A percentile compares a stretch with the other conserved stretches of the same genome.
phyloP scores from a whole-genome alignment of 2,329 filamentous ascomycete genomes.

The Pseudogymnoascus sp. region DNA sequence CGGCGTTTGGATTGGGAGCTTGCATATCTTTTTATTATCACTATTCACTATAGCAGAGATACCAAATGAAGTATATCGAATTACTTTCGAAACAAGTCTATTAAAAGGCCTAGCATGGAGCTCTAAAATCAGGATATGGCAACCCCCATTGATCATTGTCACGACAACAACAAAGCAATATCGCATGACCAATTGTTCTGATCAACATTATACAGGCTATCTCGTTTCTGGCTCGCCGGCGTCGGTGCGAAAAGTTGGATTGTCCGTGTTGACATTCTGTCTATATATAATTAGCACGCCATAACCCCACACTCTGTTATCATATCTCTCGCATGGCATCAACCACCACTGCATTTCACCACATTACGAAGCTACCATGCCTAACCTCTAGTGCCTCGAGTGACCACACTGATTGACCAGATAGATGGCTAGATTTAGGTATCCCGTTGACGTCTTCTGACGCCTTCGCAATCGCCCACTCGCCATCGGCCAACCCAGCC shows the following conservation, averaged over 20 bases:
- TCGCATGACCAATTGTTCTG: background rate
- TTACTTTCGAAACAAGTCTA: background rate
- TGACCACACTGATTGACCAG: background rate
- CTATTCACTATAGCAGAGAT: background rate
- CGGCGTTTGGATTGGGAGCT: background rate
- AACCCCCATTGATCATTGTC: background rate
- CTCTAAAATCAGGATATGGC: background rate
- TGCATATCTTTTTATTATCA: background rate
- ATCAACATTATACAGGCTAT: background rate
- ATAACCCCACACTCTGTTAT: conserved; percentile 7
- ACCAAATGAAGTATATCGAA: background rate
- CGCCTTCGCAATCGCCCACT: background rate
- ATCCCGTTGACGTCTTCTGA: background rate
- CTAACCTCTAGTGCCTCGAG: background rate
- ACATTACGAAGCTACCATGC: conserved; percentile 1
- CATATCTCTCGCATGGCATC: conserved; percentile 1
- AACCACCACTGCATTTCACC: conserved; percentile 4
- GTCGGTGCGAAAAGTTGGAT: background rate
- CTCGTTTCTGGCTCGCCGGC: background rate
- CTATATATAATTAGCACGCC: conserved; percentile 6
- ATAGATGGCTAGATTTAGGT: background rate
- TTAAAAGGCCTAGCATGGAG: background rate
- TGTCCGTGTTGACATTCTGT: conserved; percentile 2
- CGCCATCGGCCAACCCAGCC: background rate
- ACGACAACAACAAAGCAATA: background rate